Base-by-base conservation (phyloP, 2,329 filamentous ascomycete species). In the Arthrobotrys sinensis region DNA sequence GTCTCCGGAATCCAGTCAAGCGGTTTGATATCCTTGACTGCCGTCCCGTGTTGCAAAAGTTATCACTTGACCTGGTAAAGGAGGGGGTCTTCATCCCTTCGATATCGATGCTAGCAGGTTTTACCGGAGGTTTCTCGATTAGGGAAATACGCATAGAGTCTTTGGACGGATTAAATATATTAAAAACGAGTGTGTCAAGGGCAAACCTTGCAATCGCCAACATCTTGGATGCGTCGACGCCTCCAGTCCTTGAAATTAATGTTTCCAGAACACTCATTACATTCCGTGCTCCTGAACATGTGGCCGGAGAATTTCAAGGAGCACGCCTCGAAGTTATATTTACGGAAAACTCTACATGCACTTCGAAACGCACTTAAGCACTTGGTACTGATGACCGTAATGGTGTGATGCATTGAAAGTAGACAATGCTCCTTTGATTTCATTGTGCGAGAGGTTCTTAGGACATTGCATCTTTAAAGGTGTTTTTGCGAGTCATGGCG, bases 261-360 rank as follows among this genome's bases (percentile, higher is more conserved):
- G 66, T 71, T 77, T 77, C 73, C 57, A 77, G 73, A 71, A 77
- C 1, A 71, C 57, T 63, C 24, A 67, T 55, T 40, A 28, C 65
- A 71, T 57, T 66, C 73, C 73, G 73, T 53, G 73, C 50, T 32
- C 66, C 62, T 69, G 60, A 32, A 70, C 73, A 77, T 77, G 73
- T 77, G 73, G 73, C 73, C 73, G 73, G 73, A 77, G 73, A 77
- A 77, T 77, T 77, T 77, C 73, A 60, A 70, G 50, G 46, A 57
- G 57, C 34, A 45, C 57, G 40, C 52, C 53, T 68, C 71, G 52
- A 57, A 8, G 34, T 43, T 60, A 43, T 65, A 48, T 46, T 66
- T 63, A 48, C 45, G 46, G 45, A 48, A 69, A 43, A 40, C 46
- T 45, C 32, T 68, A 24, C 50, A 68, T 46, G 55, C 32, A 60